Conservation (phyloP, 2,329 filamentous ascomycete genomes). For the Calonectria naviculata region DNA sequence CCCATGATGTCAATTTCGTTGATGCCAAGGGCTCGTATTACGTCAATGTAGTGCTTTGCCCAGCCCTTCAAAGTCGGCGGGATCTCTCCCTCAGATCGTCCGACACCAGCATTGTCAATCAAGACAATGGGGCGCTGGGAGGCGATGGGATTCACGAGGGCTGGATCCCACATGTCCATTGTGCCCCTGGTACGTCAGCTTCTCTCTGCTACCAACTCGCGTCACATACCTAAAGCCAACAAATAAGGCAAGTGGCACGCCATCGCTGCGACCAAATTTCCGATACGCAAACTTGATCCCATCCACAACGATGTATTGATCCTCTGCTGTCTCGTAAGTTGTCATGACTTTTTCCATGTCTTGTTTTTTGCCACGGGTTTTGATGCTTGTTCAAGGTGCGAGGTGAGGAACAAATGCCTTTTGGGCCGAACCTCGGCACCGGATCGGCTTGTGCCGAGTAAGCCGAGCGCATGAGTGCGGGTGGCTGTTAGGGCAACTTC, state of each 20-base stretch:
- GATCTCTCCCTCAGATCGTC: conserved; percentile 55
- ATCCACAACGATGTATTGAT: conserved; percentile 42
- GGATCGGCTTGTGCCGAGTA: too few species aligned
- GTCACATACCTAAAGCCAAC: conserved; percentile 45
- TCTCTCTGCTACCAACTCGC: not conserved
- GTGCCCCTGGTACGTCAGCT: conserved; percentile 41
- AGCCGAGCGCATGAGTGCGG: too few species aligned
- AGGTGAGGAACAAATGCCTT: too few species aligned
- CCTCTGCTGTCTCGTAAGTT: conserved; percentile 42
- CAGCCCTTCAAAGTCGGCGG: conserved; percentile 45
- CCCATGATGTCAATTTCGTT: conserved; percentile 57
- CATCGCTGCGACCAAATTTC: conserved; percentile 40
- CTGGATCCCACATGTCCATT: conserved; percentile 55
- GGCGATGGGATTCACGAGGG: conserved; percentile 57
- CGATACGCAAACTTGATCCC: conserved; percentile 46
- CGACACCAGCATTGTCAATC: conserved; percentile 61
- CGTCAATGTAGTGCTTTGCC: conserved; percentile 48
- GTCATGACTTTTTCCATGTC: conserved; percentile 34
- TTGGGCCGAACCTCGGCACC: too few species aligned
- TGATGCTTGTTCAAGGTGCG: too few species aligned
- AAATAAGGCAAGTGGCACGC: conserved; percentile 45
- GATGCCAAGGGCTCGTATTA: conserved; percentile 51
- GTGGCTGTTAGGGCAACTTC: too few species aligned
- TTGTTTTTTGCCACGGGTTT: too few species aligned
- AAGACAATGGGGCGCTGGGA: conserved; percentile 54